Conservation (phyloP, 352 stramenopile species). For the Globisporangium acanthophoron region DNA sequence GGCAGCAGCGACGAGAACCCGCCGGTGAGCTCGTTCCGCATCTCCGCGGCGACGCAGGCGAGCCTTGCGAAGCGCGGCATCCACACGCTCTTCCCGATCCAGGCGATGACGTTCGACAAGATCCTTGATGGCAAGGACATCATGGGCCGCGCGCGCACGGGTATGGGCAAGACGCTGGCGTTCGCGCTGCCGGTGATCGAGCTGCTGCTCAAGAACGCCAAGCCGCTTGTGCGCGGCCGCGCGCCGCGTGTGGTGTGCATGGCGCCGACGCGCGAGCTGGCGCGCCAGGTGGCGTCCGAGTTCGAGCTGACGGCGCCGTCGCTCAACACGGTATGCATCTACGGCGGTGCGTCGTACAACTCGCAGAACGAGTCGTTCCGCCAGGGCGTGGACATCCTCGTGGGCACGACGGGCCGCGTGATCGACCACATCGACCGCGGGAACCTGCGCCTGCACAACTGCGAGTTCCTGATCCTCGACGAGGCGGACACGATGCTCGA, state of each 20-base stretch:
- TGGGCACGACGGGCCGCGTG: conserved; percentile 91
- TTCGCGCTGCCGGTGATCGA: conserved; percentile 96
- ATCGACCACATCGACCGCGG: conserved; percentile 92
- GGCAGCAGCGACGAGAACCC: conserved; percentile 48
- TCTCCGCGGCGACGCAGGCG: conserved; percentile 51
- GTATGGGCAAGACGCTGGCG: conserved; percentile 98
- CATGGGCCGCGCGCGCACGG: conserved; percentile 95
- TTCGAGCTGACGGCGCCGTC: conserved; percentile 79
- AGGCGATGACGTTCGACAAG: conserved; percentile 94
- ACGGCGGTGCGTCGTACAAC: conserved; percentile 89
- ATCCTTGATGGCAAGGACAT: conserved; percentile 95
- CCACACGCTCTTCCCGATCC: conserved; percentile 88
- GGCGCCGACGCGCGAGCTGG: conserved; percentile 96
- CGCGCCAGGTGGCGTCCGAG: conserved; percentile 93
- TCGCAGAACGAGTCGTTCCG: conserved; percentile 87
- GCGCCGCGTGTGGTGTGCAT: conserved; percentile 94
- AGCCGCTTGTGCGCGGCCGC: conserved; percentile 60
- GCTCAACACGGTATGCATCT: conserved; percentile 88
- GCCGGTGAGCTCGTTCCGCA: conserved; percentile 64
- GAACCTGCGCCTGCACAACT: conserved; percentile 83
- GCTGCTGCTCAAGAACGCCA: conserved; percentile 82
- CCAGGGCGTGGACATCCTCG: conserved; percentile 88
- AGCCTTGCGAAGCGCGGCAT: conserved; percentile 80
- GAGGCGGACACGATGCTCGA: conserved; percentile 95
- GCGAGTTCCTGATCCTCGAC: conserved; percentile 92